Conservation (phyloP, 2,329 filamentous ascomycete genomes). For the Penicillium expansum region DNA sequence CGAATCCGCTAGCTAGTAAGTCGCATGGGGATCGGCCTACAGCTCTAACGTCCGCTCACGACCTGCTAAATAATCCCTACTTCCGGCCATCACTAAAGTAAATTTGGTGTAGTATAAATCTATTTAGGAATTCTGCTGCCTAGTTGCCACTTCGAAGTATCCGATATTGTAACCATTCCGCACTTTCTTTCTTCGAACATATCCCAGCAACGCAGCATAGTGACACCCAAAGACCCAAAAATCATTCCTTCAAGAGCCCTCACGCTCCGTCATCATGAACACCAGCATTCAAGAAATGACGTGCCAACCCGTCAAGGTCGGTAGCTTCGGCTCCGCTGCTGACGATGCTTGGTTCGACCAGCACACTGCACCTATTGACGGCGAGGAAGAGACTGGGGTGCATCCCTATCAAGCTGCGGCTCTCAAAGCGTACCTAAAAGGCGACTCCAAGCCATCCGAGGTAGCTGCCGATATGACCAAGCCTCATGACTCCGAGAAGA, state of each 20-base stretch:
- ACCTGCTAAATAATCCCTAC: too few species aligned
- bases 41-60: too few species aligned
- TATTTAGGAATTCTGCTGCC: not conserved
- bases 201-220: not conserved
- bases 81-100: too few species aligned
- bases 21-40: too few species aligned
- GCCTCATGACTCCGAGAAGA: not conserved
- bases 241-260: not conserved
- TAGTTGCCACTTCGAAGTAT: not conserved
- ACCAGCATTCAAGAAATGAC: not conserved
- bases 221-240: not conserved
- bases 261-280: not conserved
- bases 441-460: not conserved
- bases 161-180: not conserved
- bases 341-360: conserved; percentile 1
- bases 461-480: not conserved
- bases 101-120: too few species aligned
- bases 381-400: conserved; percentile 1
- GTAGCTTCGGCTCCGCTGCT: not conserved
- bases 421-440: conserved; percentile 1
- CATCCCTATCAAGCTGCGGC: conserved; percentile 3
- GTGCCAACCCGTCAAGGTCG: not conserved
- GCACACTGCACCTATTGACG: conserved; percentile 4
- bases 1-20: too few species aligned
- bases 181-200: not conserved